Conservation (phyloP, 257 asterid species). For the Paulownia fortunei region DNA sequence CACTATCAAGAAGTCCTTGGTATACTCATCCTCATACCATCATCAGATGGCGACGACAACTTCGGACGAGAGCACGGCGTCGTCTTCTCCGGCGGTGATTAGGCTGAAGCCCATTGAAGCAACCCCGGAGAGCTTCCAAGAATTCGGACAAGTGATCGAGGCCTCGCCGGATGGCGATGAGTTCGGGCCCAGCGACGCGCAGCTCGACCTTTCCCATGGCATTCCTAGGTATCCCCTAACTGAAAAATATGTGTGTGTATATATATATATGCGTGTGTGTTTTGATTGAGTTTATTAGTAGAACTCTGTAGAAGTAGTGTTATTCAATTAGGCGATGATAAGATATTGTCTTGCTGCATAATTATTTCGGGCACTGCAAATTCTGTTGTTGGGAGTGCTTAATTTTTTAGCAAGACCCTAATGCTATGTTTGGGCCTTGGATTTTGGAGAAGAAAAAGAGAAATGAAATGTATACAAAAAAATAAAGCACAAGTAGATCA, state of each 20-base stretch:
- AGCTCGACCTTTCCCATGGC: slow-evolving; percentile 80
- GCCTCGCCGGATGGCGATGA: slow-evolving; percentile 70
- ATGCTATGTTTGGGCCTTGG: neutral
- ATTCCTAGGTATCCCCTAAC: slow-evolving; percentile 62
- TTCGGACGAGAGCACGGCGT: slow-evolving; percentile 16
- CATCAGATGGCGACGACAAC: slow-evolving; percentile 31
- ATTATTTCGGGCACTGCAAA: too few relatives aligned
- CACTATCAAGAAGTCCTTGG: neutral
- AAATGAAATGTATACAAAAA: neutral
- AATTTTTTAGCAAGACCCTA: too few relatives aligned
- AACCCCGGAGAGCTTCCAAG: slow-evolving; percentile 72
- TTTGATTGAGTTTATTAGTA: neutral
- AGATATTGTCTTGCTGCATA: too few relatives aligned
- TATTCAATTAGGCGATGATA: neutral
- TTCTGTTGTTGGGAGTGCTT: too few relatives aligned
- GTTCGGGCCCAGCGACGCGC: slow-evolving; percentile 86
- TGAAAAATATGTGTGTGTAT: neutral
- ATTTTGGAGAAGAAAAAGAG: neutral
- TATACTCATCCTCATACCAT: slow-evolving; percentile 2
- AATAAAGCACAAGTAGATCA: neutral
- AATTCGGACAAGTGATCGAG: slow-evolving; percentile 82
- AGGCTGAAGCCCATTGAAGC: slow-evolving; percentile 75
- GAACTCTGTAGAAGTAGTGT: neutral
- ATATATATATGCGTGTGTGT: neutral
- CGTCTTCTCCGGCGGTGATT: slow-evolving; percentile 41